These are phyloP conservation scores for Ensete glaucum DNA, from an alignment of 176 grass and related monocot genomes.

Conservation along the genomic window DNA sequence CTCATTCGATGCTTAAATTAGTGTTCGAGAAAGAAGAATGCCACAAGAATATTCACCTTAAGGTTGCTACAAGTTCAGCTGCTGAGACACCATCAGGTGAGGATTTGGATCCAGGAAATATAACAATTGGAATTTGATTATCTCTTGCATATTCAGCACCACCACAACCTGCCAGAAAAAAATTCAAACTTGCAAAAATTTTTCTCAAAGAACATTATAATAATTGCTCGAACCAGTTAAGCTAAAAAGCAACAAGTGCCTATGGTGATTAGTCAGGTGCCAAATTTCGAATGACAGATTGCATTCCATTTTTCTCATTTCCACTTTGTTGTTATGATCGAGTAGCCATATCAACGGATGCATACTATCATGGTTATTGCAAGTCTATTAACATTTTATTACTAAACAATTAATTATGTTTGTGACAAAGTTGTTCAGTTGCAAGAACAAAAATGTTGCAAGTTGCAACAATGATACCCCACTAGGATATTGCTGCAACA, in stretches of 20 bases:
- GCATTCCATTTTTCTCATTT: neutral
- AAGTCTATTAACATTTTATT: too few relatives aligned
- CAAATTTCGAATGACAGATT: neutral
- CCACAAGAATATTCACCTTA: conserved; percentile 42
- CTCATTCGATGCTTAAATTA: too few relatives aligned
- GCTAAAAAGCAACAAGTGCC: neutral
- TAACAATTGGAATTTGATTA: conserved; percentile 46
- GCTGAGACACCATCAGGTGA: conserved; percentile 36
- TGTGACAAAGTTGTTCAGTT: too few relatives aligned
- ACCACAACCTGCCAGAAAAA: conserved; percentile 39
- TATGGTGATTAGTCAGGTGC: neutral
- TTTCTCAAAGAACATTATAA: neutral
- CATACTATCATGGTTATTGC: neutral
- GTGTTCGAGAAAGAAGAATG: too few relatives aligned
- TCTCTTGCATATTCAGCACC: conserved; percentile 54
- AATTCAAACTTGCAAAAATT: neutral
- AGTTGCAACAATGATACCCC: too few relatives aligned
- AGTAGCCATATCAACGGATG: neutral
- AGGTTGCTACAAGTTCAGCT: conserved; percentile 33
- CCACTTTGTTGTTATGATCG: neutral
- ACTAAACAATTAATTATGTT: too few relatives aligned
- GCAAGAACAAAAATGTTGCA: too few relatives aligned
- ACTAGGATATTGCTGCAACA: too few relatives aligned
- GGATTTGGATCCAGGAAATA: conserved; percentile 56
- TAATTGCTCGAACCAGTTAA: neutral